Evolutionary conservation across 2,329 filamentous ascomycete genomes (phyloP).

Genomic region (Fusarium devonianum): DNA sequence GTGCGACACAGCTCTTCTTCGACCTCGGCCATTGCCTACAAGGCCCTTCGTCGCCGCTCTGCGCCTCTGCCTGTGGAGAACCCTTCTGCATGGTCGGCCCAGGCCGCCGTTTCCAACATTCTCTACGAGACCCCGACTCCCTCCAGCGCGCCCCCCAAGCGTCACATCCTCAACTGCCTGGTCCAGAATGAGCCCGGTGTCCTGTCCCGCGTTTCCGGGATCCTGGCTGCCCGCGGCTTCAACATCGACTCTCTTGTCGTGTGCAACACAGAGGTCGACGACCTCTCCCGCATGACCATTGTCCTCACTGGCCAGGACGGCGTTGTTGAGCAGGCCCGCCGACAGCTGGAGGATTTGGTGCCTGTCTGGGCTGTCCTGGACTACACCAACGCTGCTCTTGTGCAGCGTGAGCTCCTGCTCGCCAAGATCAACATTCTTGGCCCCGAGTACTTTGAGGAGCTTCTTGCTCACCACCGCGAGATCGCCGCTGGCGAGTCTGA

Average conservation of each 20-base stretch:
- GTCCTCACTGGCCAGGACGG: conserved; percentile 95
- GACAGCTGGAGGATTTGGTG: conserved; percentile 95
- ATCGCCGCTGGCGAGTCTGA: conserved; percentile 64
- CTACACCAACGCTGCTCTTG: conserved; percentile 90
- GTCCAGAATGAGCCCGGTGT: conserved; percentile 99
- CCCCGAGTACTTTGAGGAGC: conserved; percentile 97
- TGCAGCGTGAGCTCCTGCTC: conserved; percentile 93
- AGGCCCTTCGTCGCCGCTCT: conserved; percentile 90
- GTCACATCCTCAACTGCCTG: conserved; percentile 96
- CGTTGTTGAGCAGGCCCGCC: conserved; percentile 93
- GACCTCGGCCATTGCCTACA: conserved; percentile 95
- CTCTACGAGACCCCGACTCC: conserved; percentile 96
- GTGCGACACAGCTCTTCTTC: conserved; percentile 60
- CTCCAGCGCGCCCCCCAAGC: conserved; percentile 83
- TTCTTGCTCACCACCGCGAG: conserved; percentile 93
- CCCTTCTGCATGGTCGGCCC: conserved; percentile 83
- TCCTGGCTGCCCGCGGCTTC: conserved; percentile 94
- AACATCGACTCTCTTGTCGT: conserved; percentile 99
- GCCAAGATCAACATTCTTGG: conserved; percentile 97
- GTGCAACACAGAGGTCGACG: conserved; percentile 96
- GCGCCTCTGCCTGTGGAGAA: conserved; percentile 82
- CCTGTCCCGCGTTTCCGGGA: conserved; percentile 93
- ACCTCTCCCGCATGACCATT: conserved; percentile 98
- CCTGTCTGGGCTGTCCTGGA: conserved; percentile 98
- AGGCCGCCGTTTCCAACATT: conserved; percentile 95